These are phyloP conservation scores for Zygosaccharomyces pseudorouxii DNA, from an alignment of 805 yeast species.

Conservation along the genomic window DNA sequence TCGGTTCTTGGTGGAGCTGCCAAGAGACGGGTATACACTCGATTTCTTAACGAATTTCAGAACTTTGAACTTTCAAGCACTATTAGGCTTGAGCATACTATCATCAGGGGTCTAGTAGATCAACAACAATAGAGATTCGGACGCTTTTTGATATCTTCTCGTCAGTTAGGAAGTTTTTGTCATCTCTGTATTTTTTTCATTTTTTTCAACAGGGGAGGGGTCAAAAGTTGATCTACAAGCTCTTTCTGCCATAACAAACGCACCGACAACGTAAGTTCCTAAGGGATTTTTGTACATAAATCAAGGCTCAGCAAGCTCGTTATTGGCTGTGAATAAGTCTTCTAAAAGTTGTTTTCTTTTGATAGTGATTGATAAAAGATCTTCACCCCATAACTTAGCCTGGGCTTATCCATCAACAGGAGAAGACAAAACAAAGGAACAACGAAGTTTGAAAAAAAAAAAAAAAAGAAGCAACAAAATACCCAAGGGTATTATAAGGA, in stretches of 20 bases:
- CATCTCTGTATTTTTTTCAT: neutral
- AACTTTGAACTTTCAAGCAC: neutral
- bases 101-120: no score
- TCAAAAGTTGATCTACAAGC: neutral
- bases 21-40: neutral
- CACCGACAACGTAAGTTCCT: neutral
- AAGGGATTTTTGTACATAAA: neutral
- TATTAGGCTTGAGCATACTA: no score
- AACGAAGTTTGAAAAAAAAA: neutral
- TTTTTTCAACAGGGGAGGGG: neutral
- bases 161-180: neutral
- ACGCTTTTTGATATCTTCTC: neutral
- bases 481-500: neutral
- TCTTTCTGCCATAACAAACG: neutral
- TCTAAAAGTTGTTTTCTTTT: neutral
- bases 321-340: neutral
- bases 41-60: neutral
- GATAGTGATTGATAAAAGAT: neutral
- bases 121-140: no score
- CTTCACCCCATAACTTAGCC: neutral
- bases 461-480: neutral
- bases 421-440: neutral
- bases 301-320: neutral
- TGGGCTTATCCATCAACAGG: neutral
- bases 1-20: neutral